Evolutionary conservation across 371 early-diverging fungal species (phyloP).

Genomic region (Chytridiales sp.): DNA sequence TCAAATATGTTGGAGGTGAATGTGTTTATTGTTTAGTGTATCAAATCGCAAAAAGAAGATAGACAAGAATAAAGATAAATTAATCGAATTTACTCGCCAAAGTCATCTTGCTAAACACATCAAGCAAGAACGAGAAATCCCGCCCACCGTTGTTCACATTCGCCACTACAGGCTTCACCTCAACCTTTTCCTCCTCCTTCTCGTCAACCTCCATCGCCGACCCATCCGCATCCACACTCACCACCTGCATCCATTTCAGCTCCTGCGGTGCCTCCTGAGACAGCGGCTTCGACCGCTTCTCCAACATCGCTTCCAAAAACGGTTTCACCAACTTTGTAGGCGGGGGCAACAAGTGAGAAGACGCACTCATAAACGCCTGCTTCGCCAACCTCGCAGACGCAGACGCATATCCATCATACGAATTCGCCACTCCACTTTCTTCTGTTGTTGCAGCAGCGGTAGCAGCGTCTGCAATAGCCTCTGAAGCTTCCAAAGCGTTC

Average conservation of each 20-base stretch:
- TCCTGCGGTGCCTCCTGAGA: not conserved
- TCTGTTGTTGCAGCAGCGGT: not conserved
- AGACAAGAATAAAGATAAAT: no score
- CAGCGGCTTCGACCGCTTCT: constrained; percentile 1
- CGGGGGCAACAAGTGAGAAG: constrained; percentile 14
- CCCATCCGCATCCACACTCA: not conserved
- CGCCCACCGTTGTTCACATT: no score
- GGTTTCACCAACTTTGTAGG: constrained; percentile 9
- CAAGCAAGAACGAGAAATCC: no score
- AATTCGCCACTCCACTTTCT: not conserved
- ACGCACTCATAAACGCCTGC: constrained; percentile 13
- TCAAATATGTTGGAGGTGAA: no score
- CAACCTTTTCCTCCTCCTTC: not conserved
- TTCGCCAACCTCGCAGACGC: not conserved
- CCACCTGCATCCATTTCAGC: not conserved
- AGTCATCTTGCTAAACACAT: no score
- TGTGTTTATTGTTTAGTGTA: no score
- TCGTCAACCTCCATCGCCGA: not conserved
- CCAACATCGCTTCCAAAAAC: constrained; percentile 14
- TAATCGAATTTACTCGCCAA: no score
- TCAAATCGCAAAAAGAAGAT: no score
- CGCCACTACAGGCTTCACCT: not conserved
- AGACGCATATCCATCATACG: not conserved
- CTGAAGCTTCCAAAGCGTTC: not conserved
- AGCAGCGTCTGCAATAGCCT: not conserved